phyloP scores from a whole-genome alignment of 495 filamentous ascomycete genomes.

The Penicillium soppii region DNA sequence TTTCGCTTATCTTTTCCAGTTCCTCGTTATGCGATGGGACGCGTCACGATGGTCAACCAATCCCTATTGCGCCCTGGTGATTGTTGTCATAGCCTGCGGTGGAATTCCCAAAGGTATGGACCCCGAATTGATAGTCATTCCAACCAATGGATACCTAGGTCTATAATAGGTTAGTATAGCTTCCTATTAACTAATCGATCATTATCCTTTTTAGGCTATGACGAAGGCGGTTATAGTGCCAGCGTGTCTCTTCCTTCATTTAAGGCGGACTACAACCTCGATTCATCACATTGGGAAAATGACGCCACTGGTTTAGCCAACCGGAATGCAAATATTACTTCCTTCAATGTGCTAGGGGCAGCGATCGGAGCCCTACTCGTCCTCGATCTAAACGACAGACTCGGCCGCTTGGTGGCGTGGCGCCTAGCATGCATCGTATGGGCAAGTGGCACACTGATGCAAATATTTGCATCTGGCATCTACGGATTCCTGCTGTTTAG shows the following conservation, averaged over 20 bases:
- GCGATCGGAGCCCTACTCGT: slow-evolving; percentile 41
- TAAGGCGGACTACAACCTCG: slow-evolving; percentile 39
- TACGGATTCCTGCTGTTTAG: slow-evolving; percentile 46
- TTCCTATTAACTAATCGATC: slow-evolving; percentile 1
- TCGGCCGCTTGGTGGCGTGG: slow-evolving; percentile 41
- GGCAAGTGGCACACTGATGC: slow-evolving; percentile 42
- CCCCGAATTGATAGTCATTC: not conserved
- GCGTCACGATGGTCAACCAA: slow-evolving; percentile 39
- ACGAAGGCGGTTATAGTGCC: slow-evolving; percentile 49
- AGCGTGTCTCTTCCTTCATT: slow-evolving; percentile 42
- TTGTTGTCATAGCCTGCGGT: slow-evolving; percentile 42
- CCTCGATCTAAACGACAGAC: slow-evolving; percentile 41
- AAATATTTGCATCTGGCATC: slow-evolving; percentile 43
- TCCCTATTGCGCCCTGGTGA: slow-evolving; percentile 41
- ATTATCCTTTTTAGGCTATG: slow-evolving; percentile 35
- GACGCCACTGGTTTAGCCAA: slow-evolving; percentile 38
- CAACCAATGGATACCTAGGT: too few relatives aligned
- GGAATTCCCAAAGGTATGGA: slow-evolving; percentile 44
- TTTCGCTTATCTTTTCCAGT: slow-evolving; percentile 15
- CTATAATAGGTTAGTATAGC: too few relatives aligned
- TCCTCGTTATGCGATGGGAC: slow-evolving; percentile 36
- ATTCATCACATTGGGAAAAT: slow-evolving; percentile 33
- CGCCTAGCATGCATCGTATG: slow-evolving; percentile 40
- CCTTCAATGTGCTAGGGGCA: slow-evolving; percentile 45
- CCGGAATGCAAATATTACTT: slow-evolving; percentile 46